A percentile compares a stretch with the other conserved stretches of the same genome.
Evolutionary conservation across 225 moss, liverwort and hornwort species (phyloP).

Genomic region (Marchantia polymorpha): DNA sequence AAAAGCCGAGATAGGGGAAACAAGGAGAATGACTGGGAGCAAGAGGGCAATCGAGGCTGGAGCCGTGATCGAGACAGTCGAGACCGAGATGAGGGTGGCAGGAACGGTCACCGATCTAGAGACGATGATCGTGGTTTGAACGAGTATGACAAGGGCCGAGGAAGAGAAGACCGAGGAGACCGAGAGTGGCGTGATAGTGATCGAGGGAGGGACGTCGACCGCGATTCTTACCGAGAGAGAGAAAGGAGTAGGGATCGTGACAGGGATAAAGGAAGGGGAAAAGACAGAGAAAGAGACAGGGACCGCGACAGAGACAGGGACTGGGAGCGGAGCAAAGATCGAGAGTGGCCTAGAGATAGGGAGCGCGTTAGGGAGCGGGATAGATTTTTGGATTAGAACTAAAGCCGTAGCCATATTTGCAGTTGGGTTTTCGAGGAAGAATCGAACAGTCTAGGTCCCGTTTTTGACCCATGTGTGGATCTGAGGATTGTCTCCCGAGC

Average conservation of each 20-base stretch:
- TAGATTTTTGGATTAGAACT: constrained; percentile 56
- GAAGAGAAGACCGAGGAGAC: constrained; percentile 26
- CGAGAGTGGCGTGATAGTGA: constrained; percentile 45
- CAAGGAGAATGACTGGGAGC: constrained; percentile 50
- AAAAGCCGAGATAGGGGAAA: constrained; percentile 52
- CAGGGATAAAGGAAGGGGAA: constrained; percentile 42
- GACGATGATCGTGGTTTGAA: constrained; percentile 44
- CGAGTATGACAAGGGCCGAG: constrained; percentile 45
- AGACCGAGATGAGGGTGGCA: constrained; percentile 46
- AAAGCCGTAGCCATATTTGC: not conserved
- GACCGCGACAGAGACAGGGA: constrained; percentile 26
- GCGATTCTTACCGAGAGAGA: constrained; percentile 33
- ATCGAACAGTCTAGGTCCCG: not conserved
- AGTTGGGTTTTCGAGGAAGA: not conserved
- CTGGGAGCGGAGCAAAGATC: constrained; percentile 35
- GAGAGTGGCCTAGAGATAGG: constrained; percentile 57
- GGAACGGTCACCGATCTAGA: constrained; percentile 46
- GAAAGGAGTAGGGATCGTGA: constrained; percentile 33
- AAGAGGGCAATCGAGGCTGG: constrained; percentile 42
- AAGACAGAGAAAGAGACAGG: constrained; percentile 39
- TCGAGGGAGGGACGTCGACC: constrained; percentile 41
- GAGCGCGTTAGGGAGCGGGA: constrained; percentile 72
- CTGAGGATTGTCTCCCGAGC: not conserved
- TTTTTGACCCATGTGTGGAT: constrained; percentile 6
- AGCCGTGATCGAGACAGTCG: constrained; percentile 48